Evolutionary conservation across 2,329 filamentous ascomycete species (phyloP).

Genomic region (Penicillium sclerotiorum): DNA sequence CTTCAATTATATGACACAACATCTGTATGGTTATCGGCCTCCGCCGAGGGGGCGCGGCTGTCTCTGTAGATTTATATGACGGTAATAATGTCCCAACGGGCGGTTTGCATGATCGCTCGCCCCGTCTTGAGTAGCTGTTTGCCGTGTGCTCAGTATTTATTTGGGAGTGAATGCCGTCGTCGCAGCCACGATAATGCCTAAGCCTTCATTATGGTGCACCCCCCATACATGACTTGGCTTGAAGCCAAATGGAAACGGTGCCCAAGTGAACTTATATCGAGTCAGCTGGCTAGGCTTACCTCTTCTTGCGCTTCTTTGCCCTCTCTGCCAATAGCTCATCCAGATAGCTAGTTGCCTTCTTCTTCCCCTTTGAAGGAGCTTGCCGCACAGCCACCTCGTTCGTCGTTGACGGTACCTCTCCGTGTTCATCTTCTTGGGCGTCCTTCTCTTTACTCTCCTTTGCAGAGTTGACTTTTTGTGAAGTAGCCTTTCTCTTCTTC

Average conservation of each 20-base stretch:
- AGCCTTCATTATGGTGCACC: too few relatives aligned
- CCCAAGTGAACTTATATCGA: not conserved
- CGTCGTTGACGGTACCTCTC: constrained; percentile 3
- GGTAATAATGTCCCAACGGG: too few relatives aligned
- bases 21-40: not conserved
- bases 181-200: too few relatives aligned
- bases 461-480: constrained; percentile 5
- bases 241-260: too few relatives aligned
- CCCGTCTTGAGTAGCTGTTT: too few relatives aligned
- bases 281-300: constrained; percentile 20
- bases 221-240: too few relatives aligned
- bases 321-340: constrained; percentile 55
- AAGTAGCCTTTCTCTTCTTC: constrained; percentile 23
- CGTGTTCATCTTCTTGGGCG: not conserved
- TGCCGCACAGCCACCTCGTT: constrained; percentile 12
- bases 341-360: constrained; percentile 53
- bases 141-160: too few relatives aligned
- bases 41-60: not conserved
- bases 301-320: constrained; percentile 55
- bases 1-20: not conserved
- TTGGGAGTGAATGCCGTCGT: too few relatives aligned
- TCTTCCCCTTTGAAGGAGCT: constrained; percentile 32
- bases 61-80: too few relatives aligned
- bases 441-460: constrained; percentile 7
- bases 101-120: too few relatives aligned